These are phyloP conservation scores for Dipodascus geniculatus DNA, from an alignment of 805 yeast genomes.

Conservation along the genomic window DNA sequence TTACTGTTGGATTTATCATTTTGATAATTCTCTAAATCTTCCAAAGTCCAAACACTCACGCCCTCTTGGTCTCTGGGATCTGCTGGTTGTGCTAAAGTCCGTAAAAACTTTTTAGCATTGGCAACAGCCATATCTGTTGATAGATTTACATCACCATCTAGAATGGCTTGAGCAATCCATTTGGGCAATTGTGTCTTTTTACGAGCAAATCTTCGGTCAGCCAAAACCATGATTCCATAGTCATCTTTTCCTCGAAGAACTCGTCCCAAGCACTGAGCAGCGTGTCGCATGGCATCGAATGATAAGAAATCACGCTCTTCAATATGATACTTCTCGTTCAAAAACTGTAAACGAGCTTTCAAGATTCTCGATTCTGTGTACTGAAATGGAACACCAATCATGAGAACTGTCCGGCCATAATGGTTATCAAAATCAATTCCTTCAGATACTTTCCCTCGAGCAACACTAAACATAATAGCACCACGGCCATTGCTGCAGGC, in stretches of 20 bases:
- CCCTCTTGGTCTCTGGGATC: conserved; percentile 88
- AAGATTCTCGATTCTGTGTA: conserved; percentile 94
- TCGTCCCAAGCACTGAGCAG: conserved; percentile 96
- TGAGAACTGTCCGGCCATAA: conserved; percentile 90
- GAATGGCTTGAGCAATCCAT: conserved; percentile 91
- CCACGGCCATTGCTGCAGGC: conserved; percentile 98
- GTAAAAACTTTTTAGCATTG: conserved; percentile 78
- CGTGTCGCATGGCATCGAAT: conserved; percentile 99
- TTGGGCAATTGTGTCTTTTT: conserved; percentile 85
- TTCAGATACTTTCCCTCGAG: conserved; percentile 97
- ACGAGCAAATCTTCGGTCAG: conserved; percentile 83
- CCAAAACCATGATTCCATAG: conserved; percentile 96
- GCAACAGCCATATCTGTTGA: conserved; percentile 98
- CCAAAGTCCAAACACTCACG: conserved; percentile 81
- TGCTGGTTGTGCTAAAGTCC: conserved; percentile 90
- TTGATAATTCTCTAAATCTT: conserved; percentile 21
- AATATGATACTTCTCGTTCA: conserved; percentile 86
- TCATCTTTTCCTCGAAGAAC: conserved; percentile 97
- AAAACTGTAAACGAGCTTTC: conserved; percentile 87
- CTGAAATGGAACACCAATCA: conserved; percentile 99
- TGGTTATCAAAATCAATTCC: conserved; percentile 99
- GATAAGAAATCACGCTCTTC: conserved; percentile 90
- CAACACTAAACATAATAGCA: conserved; percentile 90
- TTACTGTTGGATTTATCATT: background rate
- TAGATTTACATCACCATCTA: conserved; percentile 82